Evolutionary conservation across 257 asterid species (phyloP).

Genomic region (Solanum clarkiae): DNA sequence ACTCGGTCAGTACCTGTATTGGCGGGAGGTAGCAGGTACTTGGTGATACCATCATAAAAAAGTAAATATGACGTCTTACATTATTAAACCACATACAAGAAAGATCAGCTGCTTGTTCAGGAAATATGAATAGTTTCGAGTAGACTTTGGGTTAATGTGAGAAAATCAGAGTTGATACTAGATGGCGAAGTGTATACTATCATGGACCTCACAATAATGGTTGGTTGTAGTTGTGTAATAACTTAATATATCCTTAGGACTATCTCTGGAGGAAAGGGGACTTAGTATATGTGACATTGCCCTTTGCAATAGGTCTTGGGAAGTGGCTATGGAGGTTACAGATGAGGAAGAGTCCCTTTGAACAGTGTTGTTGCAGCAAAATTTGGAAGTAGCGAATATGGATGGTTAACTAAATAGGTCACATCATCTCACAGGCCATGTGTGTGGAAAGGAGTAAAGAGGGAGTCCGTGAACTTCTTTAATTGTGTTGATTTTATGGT

Average conservation of each 20-base stretch:
- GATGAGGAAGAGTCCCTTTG: not conserved
- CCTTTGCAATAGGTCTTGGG: not conserved
- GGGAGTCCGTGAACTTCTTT: not conserved
- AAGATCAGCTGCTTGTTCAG: not conserved
- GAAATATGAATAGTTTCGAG: not conserved
- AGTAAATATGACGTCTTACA: not conserved
- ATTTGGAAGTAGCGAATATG: not conserved
- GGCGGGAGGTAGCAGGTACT: not conserved
- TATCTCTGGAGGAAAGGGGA: not conserved
- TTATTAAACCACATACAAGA: not conserved
- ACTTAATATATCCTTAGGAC: not conserved
- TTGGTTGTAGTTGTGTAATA: not conserved
- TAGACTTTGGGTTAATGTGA: not conserved
- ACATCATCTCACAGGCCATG: not conserved
- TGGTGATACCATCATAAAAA: not conserved
- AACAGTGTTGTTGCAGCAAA: not conserved
- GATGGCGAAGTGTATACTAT: not conserved
- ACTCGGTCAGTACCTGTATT: not conserved
- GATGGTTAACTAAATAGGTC: not conserved
- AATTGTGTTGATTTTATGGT: not conserved
- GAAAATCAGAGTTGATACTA: not conserved
- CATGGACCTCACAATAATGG: not conserved
- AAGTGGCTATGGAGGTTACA: not conserved
- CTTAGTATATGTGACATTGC: not conserved
- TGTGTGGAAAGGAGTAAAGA: not conserved